Conservation (phyloP, 192 early-diverging fungal genomes). For the Coemansia sp. region DNA sequence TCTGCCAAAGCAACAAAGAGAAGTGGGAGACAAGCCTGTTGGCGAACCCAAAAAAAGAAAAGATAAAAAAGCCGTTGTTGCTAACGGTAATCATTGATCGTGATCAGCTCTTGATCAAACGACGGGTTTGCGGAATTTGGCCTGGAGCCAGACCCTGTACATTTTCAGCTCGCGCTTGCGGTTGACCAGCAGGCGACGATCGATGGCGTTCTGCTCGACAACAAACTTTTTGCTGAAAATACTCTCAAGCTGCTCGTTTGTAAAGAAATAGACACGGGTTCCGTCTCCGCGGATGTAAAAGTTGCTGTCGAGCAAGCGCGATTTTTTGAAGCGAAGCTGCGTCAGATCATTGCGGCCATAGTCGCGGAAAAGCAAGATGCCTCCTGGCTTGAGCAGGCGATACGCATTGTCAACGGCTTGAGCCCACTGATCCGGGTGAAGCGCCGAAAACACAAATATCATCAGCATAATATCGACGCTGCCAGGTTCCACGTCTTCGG, state of each 20-base stretch:
- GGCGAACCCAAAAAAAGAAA: neutral
- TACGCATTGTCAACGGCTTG: constrained; percentile 67
- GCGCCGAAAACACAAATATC: constrained; percentile 80
- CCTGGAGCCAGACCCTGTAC: constrained; percentile 97
- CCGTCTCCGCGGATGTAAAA: constrained; percentile 84
- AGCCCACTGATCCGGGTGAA: constrained; percentile 71
- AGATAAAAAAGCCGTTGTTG: neutral
- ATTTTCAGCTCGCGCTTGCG: constrained; percentile 89
- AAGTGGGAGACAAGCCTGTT: neutral
- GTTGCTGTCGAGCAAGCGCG: constrained; percentile 70
- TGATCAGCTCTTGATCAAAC: constrained; percentile 19
- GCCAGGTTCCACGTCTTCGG: constrained; percentile 60
- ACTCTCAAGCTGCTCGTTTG: constrained; percentile 54
- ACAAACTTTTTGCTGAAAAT: constrained; percentile 62
- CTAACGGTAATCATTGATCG: constrained; percentile 7
- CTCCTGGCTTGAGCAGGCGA: constrained; percentile 73
- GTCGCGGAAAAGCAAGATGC: constrained; percentile 75
- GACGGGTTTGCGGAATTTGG: constrained; percentile 84
- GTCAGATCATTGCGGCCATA: constrained; percentile 83
- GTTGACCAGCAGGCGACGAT: constrained; percentile 92
- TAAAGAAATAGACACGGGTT: constrained; percentile 80
- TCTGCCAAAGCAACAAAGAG: neutral
- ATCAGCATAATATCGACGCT: constrained; percentile 75
- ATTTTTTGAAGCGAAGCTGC: constrained; percentile 78
- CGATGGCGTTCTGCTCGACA: constrained; percentile 89